Conservation (phyloP, 495 filamentous ascomycete genomes). For the Gamarada debralockiae region DNA sequence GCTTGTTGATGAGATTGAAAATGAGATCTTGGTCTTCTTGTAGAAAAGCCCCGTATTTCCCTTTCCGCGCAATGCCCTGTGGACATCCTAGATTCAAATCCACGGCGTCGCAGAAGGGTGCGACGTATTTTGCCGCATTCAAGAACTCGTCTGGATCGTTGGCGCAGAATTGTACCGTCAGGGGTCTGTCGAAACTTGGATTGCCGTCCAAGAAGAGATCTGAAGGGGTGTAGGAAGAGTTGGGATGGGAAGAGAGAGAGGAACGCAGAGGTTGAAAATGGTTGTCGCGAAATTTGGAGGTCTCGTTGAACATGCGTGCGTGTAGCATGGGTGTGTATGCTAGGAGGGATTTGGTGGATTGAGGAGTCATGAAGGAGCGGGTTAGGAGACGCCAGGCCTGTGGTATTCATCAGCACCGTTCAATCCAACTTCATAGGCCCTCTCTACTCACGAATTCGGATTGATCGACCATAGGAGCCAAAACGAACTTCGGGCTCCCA, state of each 20-base stretch:
- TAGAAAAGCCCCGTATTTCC: slow-evolving; percentile 89
- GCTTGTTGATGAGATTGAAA: slow-evolving; percentile 67
- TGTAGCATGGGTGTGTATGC: slow-evolving; percentile 96
- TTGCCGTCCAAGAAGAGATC: slow-evolving; percentile 76
- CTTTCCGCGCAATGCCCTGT: slow-evolving; percentile 87
- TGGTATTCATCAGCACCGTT: not conserved
- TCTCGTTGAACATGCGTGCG: slow-evolving; percentile 74
- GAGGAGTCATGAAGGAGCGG: slow-evolving; percentile 75
- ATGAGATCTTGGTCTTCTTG: slow-evolving; percentile 91
- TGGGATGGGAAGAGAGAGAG: slow-evolving; percentile 12
- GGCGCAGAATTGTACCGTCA: slow-evolving; percentile 96
- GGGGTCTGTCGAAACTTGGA: slow-evolving; percentile 73
- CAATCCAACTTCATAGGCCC: too few relatives aligned
- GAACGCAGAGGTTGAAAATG: slow-evolving; percentile 66
- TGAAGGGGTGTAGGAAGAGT: slow-evolving; percentile 11
- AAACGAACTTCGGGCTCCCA: slow-evolving; percentile 81
- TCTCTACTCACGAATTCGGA: slow-evolving; percentile 93
- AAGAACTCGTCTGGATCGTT: slow-evolving; percentile 79
- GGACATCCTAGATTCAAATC: slow-evolving; percentile 98
- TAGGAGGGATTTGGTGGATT: slow-evolving; percentile 55
- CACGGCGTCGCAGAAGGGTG: slow-evolving; percentile 87
- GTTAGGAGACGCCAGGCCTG: slow-evolving; percentile 95
- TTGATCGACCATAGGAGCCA: slow-evolving; percentile 98
- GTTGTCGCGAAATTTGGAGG: slow-evolving; percentile 65
- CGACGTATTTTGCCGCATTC: slow-evolving; percentile 67